These are phyloP conservation scores for Candida yuanshanica DNA, from an alignment of 805 yeast species.

Conservation along the genomic window DNA sequence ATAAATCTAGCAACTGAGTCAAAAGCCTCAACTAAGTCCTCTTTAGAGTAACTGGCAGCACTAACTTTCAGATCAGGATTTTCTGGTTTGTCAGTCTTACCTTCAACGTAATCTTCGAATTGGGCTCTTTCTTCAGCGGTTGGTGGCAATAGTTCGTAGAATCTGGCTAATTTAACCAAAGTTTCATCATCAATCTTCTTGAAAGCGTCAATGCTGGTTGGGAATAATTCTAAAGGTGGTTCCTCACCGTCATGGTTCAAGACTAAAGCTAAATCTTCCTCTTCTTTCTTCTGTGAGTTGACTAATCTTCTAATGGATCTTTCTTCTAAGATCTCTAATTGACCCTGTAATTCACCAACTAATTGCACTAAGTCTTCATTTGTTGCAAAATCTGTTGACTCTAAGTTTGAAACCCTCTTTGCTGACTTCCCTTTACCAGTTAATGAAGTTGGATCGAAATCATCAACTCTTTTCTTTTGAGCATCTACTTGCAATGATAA, in stretches of 20 bases:
- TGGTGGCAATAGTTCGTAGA: slow-evolving; percentile 74
- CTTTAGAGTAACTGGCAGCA: slow-evolving; percentile 31
- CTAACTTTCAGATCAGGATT: slow-evolving; percentile 26
- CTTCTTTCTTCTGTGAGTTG: slow-evolving; percentile 46
- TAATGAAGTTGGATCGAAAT: slow-evolving; percentile 17
- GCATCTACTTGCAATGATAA: slow-evolving; percentile 58
- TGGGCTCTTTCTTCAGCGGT: slow-evolving; percentile 47
- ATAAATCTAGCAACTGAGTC: slow-evolving; percentile 64
- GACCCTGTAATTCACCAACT: slow-evolving; percentile 87
- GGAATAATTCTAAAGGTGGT: slow-evolving; percentile 51
- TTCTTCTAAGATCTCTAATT: slow-evolving; percentile 73
- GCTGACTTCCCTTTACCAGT: slow-evolving; percentile 5
- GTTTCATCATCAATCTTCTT: slow-evolving; percentile 37
- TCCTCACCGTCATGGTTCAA: slow-evolving; percentile 76
- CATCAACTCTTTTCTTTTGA: slow-evolving; percentile 37
- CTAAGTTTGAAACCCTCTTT: slow-evolving; percentile 20
- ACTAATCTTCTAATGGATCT: slow-evolving; percentile 66
- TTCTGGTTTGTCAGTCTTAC: slow-evolving; percentile 38
- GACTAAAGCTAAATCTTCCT: slow-evolving; percentile 55
- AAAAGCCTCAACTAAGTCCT: slow-evolving; percentile 47
- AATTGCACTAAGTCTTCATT: slow-evolving; percentile 82
- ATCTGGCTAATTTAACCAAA: slow-evolving; percentile 53
- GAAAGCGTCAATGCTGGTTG: slow-evolving; percentile 52
- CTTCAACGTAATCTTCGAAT: slow-evolving; percentile 46
- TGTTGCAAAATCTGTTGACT: slow-evolving; percentile 58